Conservation (phyloP, 768 basidiomycete species). For the Phlegmacium glaucopus region DNA sequence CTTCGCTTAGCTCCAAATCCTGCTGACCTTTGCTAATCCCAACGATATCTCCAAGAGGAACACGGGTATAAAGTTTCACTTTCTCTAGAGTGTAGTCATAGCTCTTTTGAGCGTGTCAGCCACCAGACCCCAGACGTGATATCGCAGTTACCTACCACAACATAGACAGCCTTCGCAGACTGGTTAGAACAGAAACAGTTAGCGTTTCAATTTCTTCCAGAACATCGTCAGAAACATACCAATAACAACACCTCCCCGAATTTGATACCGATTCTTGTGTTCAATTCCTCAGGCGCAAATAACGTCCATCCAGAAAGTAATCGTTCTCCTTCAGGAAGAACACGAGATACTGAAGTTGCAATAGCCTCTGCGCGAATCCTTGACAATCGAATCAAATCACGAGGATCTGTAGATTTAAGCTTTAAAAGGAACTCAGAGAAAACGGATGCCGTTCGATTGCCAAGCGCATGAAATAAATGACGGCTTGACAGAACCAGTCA, state of each 20-base stretch:
- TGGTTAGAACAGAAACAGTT: slow-evolving; percentile 11
- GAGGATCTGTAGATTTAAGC: slow-evolving; percentile 87
- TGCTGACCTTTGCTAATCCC: slow-evolving; percentile 73
- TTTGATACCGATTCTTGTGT: slow-evolving; percentile 65
- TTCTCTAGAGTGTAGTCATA: slow-evolving; percentile 94
- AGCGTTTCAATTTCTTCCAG: background rate
- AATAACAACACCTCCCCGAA: slow-evolving; percentile 91
- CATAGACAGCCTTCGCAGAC: slow-evolving; percentile 62
- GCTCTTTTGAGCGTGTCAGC: slow-evolving; percentile 46
- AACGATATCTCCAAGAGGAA: slow-evolving; percentile 80
- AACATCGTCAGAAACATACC: slow-evolving; percentile 41
- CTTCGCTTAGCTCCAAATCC: too few relatives aligned
- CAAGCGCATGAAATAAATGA: slow-evolving; percentile 91
- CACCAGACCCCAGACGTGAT: too few relatives aligned
- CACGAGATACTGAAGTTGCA: slow-evolving; percentile 78
- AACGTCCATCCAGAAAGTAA: slow-evolving; percentile 89
- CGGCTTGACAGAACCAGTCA: slow-evolving; percentile 97
- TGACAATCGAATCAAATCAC: slow-evolving; percentile 83
- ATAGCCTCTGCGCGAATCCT: slow-evolving; percentile 91
- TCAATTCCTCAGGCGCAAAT: slow-evolving; percentile 77
- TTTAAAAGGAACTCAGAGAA: slow-evolving; percentile 93
- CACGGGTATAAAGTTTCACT: slow-evolving; percentile 84
- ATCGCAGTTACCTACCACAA: slow-evolving; percentile 59
- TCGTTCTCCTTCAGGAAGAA: slow-evolving; percentile 73
- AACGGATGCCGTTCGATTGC: slow-evolving; percentile 79